A percentile compares a stretch with the other conserved stretches of the same genome.
These are phyloP conservation scores for Crucibulum laeve DNA, from an alignment of 768 basidiomycete species.

Conservation along the genomic window DNA sequence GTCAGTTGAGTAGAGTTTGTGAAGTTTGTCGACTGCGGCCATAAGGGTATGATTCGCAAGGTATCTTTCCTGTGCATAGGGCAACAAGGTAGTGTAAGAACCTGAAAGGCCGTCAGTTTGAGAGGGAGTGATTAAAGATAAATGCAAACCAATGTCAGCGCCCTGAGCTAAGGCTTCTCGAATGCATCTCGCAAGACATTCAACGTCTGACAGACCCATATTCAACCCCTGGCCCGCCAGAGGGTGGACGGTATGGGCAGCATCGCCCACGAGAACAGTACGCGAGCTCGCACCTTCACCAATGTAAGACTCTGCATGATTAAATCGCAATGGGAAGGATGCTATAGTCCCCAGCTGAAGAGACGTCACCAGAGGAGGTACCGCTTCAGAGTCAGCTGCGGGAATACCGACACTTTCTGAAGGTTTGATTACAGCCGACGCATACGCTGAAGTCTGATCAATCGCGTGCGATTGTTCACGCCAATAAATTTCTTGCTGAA, in stretches of 20 bases:
- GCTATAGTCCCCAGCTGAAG: conserved; percentile 75
- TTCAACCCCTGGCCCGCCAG: conserved; percentile 96
- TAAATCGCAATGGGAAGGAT: conserved; percentile 86
- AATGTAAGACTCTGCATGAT: conserved; percentile 83
- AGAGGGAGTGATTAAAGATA: not conserved
- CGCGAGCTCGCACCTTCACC: conserved; percentile 64
- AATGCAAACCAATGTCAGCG: conserved; percentile 69
- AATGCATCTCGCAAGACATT: conserved; percentile 65
- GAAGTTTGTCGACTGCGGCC: conserved; percentile 83
- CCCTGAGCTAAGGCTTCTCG: conserved; percentile 53
- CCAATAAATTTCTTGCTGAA: conserved; percentile 65
- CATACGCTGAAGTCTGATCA: conserved; percentile 56
- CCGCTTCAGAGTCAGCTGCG: conserved; percentile 49
- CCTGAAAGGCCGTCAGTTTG: conserved; percentile 33
- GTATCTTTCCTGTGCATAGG: conserved; percentile 81
- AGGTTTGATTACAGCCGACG: conserved; percentile 35
- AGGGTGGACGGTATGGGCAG: conserved; percentile 93
- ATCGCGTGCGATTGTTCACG: conserved; percentile 72
- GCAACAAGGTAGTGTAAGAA: conserved; percentile 66
- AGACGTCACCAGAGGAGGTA: conserved; percentile 73
- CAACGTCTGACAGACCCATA: conserved; percentile 85
- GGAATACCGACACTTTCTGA: conserved; percentile 44
- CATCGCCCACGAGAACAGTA: conserved; percentile 91
- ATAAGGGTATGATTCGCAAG: conserved; percentile 83
- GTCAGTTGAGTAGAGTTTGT: conserved; percentile 77